These are phyloP conservation scores for Trichoderma afroharzianum DNA, from an alignment of 2,329 filamentous ascomycete genomes.

Conservation along the genomic window DNA sequence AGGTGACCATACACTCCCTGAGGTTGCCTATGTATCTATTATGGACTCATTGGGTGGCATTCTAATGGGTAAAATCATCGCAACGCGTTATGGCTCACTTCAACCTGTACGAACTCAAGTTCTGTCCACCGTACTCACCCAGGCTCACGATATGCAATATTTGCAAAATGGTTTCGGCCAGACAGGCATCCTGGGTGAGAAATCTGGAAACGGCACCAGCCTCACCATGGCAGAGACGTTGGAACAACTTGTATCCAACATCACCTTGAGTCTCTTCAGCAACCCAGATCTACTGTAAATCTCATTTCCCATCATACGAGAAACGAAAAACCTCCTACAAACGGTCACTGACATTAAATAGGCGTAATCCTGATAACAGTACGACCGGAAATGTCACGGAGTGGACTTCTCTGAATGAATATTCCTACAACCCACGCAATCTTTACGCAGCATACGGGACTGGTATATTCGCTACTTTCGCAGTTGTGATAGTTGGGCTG, in stretches of 20 bases:
- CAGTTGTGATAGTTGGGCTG: not conserved
- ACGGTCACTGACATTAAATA: not conserved
- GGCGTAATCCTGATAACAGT: not conserved
- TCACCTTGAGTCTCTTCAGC: not conserved
- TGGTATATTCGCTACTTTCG: not conserved
- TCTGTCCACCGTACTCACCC: not conserved
- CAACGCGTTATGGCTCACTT: not conserved
- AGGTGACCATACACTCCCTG: not conserved
- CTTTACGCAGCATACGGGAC: not conserved
- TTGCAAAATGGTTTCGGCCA: not conserved
- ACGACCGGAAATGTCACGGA: not conserved
- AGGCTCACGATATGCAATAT: not conserved
- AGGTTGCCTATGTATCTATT: not conserved
- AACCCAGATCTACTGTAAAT: not conserved
- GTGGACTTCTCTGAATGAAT: not conserved
- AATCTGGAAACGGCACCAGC: not conserved
- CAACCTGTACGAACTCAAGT: not conserved
- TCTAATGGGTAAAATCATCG: not conserved
- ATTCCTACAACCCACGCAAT: not conserved
- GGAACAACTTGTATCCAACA: not conserved
- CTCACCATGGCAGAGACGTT: not conserved
- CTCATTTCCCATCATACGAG: not conserved
- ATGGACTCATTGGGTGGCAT: not conserved
- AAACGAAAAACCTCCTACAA: not conserved
- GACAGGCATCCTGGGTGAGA: not conserved